Conservation (phyloP, 306 rosid genomes). For the Vigna mungo region DNA sequence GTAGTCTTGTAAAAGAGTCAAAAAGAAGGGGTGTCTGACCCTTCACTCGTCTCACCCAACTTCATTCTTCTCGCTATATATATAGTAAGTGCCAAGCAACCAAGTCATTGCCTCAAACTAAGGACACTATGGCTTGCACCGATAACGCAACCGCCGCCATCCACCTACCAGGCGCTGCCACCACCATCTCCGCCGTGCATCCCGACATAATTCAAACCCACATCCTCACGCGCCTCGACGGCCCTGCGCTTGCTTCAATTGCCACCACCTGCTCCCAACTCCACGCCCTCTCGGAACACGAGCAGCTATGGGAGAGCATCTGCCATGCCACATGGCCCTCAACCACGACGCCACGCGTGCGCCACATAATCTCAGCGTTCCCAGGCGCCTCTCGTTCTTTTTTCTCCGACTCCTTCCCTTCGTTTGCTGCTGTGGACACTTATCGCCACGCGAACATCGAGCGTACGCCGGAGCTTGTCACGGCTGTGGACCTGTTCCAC, state of each 20-base stretch:
- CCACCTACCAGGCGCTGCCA: background rate
- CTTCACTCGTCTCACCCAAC: background rate
- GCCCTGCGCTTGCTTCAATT: conserved; percentile 70
- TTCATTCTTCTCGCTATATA: background rate
- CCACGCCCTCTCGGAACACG: conserved; percentile 53
- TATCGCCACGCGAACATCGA: background rate
- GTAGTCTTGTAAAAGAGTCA: background rate
- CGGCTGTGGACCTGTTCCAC: conserved; percentile 75
- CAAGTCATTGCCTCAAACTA: background rate
- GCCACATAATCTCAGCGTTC: conserved; percentile 59
- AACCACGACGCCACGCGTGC: conserved; percentile 57
- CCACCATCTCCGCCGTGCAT: conserved; percentile 62
- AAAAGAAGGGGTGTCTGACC: background rate
- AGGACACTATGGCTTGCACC: conserved; percentile 33
- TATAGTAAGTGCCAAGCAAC: background rate
- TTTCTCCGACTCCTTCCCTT: conserved; percentile 67
- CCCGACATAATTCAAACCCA: conserved; percentile 66
- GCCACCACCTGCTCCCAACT: conserved; percentile 71
- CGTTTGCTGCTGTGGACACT: background rate
- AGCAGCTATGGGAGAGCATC: conserved; percentile 63
- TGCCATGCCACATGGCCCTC: conserved; percentile 88
- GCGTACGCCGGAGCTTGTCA: conserved; percentile 55
- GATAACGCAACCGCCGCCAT: conserved; percentile 4
- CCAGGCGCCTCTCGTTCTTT: conserved; percentile 66
- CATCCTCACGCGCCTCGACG: conserved; percentile 82